A percentile compares a stretch with the other conserved stretches of the same genome.
These are phyloP conservation scores for Colletotrichum siamense DNA, from an alignment of 2,329 filamentous ascomycete genomes.

Conservation along the genomic window DNA sequence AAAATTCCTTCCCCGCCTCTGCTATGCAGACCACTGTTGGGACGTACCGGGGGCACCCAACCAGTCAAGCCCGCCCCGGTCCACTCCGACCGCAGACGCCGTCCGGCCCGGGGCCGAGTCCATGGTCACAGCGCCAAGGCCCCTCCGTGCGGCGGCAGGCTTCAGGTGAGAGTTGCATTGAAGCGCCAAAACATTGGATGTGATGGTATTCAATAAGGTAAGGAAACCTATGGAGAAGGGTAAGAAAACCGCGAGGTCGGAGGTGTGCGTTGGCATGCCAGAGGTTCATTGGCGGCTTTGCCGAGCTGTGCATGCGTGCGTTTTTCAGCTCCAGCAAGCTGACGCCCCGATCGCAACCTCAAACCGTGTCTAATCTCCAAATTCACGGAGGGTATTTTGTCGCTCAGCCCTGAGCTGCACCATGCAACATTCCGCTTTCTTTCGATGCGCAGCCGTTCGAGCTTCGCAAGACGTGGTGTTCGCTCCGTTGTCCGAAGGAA, in stretches of 20 bases:
- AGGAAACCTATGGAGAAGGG: not conserved
- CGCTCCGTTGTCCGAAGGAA: not conserved
- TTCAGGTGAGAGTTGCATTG: conserved; percentile 2
- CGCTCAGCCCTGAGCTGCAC: not conserved
- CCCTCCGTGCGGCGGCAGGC: not conserved
- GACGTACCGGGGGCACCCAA: not conserved
- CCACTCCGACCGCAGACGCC: not conserved
- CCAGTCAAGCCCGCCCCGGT: not conserved
- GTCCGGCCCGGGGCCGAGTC: conserved; percentile 1
- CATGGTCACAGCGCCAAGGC: not conserved
- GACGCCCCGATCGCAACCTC: not conserved
- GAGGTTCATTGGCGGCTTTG: not conserved
- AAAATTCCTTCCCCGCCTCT: not conserved
- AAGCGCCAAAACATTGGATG: not conserved
- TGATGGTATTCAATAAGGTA: not conserved
- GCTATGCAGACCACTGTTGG: not conserved
- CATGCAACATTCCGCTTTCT: not conserved
- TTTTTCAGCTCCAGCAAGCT: not conserved
- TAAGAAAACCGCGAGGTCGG: not conserved
- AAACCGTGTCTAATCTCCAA: not conserved
- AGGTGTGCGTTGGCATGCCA: not conserved
- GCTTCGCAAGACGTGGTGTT: not conserved
- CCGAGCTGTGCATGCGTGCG: not conserved
- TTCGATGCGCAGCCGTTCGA: not conserved
- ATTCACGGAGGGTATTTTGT: not conserved